These are phyloP conservation scores for Fusarium dlaminii DNA, from an alignment of 2,329 filamentous ascomycete species.

Conservation along the genomic window DNA sequence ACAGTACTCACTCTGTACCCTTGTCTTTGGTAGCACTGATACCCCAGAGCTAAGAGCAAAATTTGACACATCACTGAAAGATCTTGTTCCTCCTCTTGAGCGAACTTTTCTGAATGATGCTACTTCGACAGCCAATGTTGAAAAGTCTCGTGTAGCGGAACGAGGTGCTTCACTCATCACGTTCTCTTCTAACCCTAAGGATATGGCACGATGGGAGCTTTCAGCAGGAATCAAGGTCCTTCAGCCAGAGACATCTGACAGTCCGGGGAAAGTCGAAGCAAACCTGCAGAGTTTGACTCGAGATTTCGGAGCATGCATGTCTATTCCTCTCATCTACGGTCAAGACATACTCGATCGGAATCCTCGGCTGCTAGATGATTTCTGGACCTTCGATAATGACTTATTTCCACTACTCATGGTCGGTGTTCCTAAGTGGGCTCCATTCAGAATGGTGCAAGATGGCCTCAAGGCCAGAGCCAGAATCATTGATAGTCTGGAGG, in stretches of 20 bases:
- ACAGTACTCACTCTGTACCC: conserved; percentile 20
- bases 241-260: not conserved
- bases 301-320: conserved; percentile 39
- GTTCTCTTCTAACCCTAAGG: conserved; percentile 6
- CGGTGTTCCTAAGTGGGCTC: conserved; percentile 33
- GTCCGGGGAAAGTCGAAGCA: not conserved
- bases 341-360: conserved; percentile 30
- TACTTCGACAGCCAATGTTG: conserved; percentile 29
- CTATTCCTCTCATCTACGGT: conserved; percentile 36
- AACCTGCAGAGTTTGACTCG: conserved; percentile 19
- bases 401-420: conserved; percentile 33
- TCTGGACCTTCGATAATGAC: conserved; percentile 39
- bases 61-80: conserved; percentile 2
- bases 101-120: conserved; percentile 33
- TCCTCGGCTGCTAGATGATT: conserved; percentile 24
- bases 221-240: conserved; percentile 17
- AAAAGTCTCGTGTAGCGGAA: conserved; percentile 14
- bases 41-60: conserved; percentile 9
- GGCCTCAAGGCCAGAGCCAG: conserved; percentile 28
- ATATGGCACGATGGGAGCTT: conserved; percentile 31
- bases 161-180: conserved; percentile 26
- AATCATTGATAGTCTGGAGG: conserved; percentile 11
- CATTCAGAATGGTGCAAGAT: conserved; percentile 26
- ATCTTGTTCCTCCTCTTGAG: conserved; percentile 23
- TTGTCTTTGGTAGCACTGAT: conserved; percentile 26